Base-by-base conservation (phyloP, 176 grass and related monocot species). In the Cenchrus fungigraminus region DNA sequence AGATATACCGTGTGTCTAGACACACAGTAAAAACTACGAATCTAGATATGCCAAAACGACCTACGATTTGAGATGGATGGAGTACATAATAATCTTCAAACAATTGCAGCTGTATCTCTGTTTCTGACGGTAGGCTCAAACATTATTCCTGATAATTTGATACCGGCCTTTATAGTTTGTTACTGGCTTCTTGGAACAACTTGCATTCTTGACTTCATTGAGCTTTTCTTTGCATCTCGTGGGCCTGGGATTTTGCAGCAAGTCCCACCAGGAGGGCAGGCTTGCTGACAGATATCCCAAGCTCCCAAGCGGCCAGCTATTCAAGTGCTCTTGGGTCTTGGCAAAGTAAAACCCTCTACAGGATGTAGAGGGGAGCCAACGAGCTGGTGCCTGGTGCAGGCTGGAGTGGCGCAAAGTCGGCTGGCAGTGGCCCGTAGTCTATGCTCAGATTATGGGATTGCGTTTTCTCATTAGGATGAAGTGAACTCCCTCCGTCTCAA, bases 161-260 rank as follows among this genome's bases (percentile, higher is more conserved):
- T 54, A 8, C 85, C 78, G 80, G 79, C 4, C 6, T 85, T 79
- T 15, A 54, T 55, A 5, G 44, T 65, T 85, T 77, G 77, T 67
- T 12, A 81, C 10, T 9, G 31, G 65, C 85, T 90, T 82, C 73
- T 87, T 78, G 45, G 82, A 40, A 29, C 73, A 79, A 3, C 65
- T 89, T 53, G 81, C 70, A 4, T 82, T 64, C 17, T 92, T 83
- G 16, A 74, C 12, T 56, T 87, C 78, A 25, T 54, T 42, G 6
- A 88, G 82, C 50, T 90, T 65, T 73, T 93, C 79, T 78, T 79
- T 83, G n/a, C 80, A 84, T 31, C 51, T 70, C 8, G 13, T 37
- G 13, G 32, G 12, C 25, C 12, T 68, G 67, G 4, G 4, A 53
- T 59, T 74, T 42, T 50, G 73, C 74, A 12, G 63, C 11, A 75